A percentile compares a stretch with the other conserved stretches of the same genome.
phyloP scores from a whole-genome alignment of 2,329 filamentous ascomycete genomes.

The Colletotrichum cordylinicola region DNA sequence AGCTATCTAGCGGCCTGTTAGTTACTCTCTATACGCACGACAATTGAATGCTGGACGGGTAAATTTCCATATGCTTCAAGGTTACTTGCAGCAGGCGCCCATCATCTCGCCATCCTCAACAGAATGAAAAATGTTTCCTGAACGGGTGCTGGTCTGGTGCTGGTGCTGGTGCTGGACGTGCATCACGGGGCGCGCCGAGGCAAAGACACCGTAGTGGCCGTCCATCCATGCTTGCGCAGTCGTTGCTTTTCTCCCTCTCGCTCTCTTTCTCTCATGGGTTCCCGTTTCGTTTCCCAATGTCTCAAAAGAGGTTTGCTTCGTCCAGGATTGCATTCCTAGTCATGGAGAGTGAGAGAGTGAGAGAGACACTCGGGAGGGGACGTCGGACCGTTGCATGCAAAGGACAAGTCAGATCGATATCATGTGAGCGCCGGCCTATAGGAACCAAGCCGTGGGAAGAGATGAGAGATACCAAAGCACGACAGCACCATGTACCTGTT shows the following conservation, averaged over 20 bases:
- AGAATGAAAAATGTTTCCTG: neutral
- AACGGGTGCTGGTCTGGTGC: neutral
- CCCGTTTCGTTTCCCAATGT: neutral
- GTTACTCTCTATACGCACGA: neutral
- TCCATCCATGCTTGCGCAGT: neutral
- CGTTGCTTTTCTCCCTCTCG: neutral
- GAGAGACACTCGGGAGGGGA: neutral
- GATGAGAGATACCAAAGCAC: neutral
- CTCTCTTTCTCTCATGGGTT: neutral
- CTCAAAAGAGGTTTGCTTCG: neutral
- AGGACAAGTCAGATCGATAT: neutral
- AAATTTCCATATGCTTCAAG: neutral
- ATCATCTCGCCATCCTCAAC: neutral
- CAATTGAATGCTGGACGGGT: neutral
- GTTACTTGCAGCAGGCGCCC: neutral
- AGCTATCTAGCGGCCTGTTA: neutral
- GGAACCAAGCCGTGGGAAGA: neutral
- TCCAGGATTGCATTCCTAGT: neutral
- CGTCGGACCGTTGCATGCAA: conserved; percentile 6
- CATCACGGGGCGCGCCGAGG: neutral
- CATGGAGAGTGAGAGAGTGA: neutral
- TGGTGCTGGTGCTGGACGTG: neutral
- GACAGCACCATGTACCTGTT: neutral
- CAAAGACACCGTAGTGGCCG: neutral
- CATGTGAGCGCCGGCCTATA: neutral